phyloP scores from a whole-genome alignment of 169 alveolate species.

The Plasmodium inui region DNA sequence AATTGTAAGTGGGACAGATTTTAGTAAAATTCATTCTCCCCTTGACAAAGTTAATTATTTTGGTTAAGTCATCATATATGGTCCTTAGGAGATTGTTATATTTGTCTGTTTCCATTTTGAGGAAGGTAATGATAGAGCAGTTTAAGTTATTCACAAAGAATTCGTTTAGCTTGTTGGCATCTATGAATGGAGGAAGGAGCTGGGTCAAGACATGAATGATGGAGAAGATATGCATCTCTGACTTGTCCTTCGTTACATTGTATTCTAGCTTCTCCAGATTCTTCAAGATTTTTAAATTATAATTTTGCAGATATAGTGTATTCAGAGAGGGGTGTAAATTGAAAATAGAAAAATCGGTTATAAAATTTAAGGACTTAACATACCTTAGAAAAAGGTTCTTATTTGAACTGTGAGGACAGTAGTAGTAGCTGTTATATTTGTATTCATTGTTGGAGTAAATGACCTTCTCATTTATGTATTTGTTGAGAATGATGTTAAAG shows the following conservation, averaged over 20 bases:
- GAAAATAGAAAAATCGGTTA: slow-evolving; percentile 72
- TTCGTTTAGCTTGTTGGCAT: slow-evolving; percentile 32
- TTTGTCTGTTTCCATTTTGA: slow-evolving; percentile 72
- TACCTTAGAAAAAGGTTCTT: slow-evolving; percentile 62
- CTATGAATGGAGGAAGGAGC: slow-evolving; percentile 52
- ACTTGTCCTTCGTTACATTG: slow-evolving; percentile 23
- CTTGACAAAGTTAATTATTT: slow-evolving; percentile 39
- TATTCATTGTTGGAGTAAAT: slow-evolving; percentile 63
- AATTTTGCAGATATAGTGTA: slow-evolving; percentile 51
- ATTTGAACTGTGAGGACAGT: slow-evolving; percentile 75
- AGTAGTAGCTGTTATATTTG: slow-evolving; percentile 36
- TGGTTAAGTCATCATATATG: slow-evolving; percentile 62
- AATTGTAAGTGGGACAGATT: slow-evolving; percentile 29
- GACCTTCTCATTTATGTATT: slow-evolving; percentile 51
- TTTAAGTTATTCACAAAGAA: slow-evolving; percentile 38
- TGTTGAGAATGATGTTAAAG: slow-evolving; percentile 55
- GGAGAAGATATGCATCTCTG: slow-evolving; percentile 4
- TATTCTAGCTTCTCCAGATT: slow-evolving; percentile 39
- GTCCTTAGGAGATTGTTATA: slow-evolving; percentile 43
- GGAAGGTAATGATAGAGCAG: slow-evolving; percentile 53
- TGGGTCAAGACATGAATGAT: slow-evolving; percentile 29
- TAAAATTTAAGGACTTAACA: slow-evolving; percentile 53
- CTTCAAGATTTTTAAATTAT: slow-evolving; percentile 64
- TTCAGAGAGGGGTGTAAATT: slow-evolving; percentile 70
- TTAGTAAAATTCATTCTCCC: slow-evolving; percentile 36